Evolutionary conservation across 176 grass and related monocot species (phyloP).

Genomic region (Aegilops longissima): DNA sequence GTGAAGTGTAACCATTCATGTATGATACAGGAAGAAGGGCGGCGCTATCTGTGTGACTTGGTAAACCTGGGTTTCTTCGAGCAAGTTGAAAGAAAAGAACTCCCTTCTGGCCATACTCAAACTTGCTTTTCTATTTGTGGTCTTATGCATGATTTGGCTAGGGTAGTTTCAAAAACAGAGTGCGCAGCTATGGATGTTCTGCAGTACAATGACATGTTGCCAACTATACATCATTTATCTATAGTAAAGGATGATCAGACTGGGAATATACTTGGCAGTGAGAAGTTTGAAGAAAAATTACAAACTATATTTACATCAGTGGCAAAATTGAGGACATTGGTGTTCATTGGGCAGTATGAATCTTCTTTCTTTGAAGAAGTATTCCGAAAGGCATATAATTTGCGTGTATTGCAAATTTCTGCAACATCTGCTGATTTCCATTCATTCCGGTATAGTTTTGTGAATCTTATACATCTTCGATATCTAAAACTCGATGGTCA

Average conservation of each 20-base stretch:
- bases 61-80: neutral
- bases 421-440: neutral
- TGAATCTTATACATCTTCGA: neutral
- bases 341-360: neutral
- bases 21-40: constrained; percentile 25
- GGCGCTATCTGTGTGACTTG: constrained; percentile 9
- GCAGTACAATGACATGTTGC: neutral
- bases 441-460: neutral
- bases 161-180: constrained; percentile 22
- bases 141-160: constrained; percentile 25
- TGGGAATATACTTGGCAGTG: neutral
- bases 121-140: neutral
- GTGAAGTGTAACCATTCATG: neutral
- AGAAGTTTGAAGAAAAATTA: neutral
- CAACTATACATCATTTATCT: constrained; percentile 30
- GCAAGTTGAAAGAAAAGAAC: neutral
- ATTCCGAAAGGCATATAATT: neutral
- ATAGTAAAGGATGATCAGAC: constrained; percentile 17
- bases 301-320: neutral
- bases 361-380: neutral
- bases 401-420: neutral
- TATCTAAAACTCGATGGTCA: neutral
- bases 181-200: constrained; percentile 1
- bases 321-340: neutral
- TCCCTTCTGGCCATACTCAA: neutral